Evolutionary conservation across 305 asterid genomes (phyloP).

Genomic region (Withania somnifera): DNA sequence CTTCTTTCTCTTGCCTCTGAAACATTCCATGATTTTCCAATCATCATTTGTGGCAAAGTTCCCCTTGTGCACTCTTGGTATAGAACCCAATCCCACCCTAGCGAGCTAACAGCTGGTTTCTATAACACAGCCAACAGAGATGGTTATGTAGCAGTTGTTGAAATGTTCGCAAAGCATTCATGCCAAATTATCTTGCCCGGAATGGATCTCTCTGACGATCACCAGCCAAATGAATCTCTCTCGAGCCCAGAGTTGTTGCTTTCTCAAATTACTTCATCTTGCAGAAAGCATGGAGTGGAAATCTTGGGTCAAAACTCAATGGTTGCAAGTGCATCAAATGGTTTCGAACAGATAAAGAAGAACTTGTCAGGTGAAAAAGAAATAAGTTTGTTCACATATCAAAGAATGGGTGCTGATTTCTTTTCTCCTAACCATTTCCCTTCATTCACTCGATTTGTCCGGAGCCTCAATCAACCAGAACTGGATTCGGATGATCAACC

Average conservation of each 20-base stretch:
- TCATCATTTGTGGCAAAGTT: constrained; percentile 46
- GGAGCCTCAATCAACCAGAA: constrained; percentile 30
- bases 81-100: constrained; percentile 59
- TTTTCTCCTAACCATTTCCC: constrained; percentile 74
- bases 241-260: constrained; percentile 52
- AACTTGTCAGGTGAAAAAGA: constrained; percentile 30
- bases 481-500: constrained; percentile 37
- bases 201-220: constrained; percentile 46
- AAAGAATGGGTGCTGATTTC: constrained; percentile 87
- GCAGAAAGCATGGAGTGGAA: constrained; percentile 27
- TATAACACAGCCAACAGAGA: constrained; percentile 56
- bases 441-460: constrained; percentile 36
- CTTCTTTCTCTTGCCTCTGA: constrained; percentile 53
- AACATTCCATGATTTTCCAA: constrained; percentile 31
- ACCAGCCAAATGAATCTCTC: constrained; percentile 22
- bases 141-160: constrained; percentile 43
- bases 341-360: constrained; percentile 44
- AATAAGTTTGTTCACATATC: constrained; percentile 48
- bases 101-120: constrained; percentile 57
- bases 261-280: constrained; percentile 32
- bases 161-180: constrained; percentile 39
- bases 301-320: constrained; percentile 45
- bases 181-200: constrained; percentile 53
- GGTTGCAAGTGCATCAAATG: constrained; percentile 22
- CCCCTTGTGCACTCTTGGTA: constrained; percentile 46